phyloP scores from a whole-genome alignment of 2,329 filamentous ascomycete species.

The Talaromyces sp. region DNA sequence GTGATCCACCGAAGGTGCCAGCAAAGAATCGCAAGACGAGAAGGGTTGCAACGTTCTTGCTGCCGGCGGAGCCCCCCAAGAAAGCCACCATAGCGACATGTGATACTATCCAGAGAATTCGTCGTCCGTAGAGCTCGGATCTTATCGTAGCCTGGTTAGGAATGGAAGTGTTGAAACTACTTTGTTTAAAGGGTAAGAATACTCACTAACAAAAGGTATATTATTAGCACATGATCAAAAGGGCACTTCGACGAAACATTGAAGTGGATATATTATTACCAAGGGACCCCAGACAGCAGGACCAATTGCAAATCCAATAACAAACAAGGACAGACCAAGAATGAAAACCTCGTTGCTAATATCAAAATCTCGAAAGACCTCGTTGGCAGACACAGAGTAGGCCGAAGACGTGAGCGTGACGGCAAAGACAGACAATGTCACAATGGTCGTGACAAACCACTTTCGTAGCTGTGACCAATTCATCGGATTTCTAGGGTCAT shows the following conservation, averaged over 20 bases:
- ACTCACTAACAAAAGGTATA: background rate
- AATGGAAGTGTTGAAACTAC: background rate
- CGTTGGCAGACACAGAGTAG: slow-evolving; percentile 19
- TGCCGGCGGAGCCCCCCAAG: slow-evolving; percentile 52
- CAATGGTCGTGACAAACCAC: slow-evolving; percentile 34
- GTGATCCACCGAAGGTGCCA: slow-evolving; percentile 38
- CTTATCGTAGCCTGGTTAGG: background rate
- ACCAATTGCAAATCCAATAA: slow-evolving; percentile 24
- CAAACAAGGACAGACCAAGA: slow-evolving; percentile 31
- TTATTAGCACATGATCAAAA: background rate
- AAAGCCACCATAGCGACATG: slow-evolving; percentile 53
- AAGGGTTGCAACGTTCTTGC: slow-evolving; percentile 51
- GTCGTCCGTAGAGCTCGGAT: slow-evolving; percentile 16
- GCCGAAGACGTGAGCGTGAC: slow-evolving; percentile 33
- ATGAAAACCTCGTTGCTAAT: slow-evolving; percentile 21
- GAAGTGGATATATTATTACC: slow-evolving; percentile 4
- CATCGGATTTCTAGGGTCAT: slow-evolving; percentile 38
- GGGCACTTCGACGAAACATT: too few relatives aligned
- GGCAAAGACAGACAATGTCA: slow-evolving; percentile 35
- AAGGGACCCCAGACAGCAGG: slow-evolving; percentile 28
- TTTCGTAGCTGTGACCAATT: slow-evolving; percentile 28
- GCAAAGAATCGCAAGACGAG: slow-evolving; percentile 55
- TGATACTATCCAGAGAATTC: slow-evolving; percentile 53
- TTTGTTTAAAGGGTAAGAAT: background rate
- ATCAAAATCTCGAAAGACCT: slow-evolving; percentile 22